Evolutionary conservation across 805 yeast species (phyloP), one percentile per base, ranked within the genome.

Genomic region (Kregervanrija fluxuum): DNA sequence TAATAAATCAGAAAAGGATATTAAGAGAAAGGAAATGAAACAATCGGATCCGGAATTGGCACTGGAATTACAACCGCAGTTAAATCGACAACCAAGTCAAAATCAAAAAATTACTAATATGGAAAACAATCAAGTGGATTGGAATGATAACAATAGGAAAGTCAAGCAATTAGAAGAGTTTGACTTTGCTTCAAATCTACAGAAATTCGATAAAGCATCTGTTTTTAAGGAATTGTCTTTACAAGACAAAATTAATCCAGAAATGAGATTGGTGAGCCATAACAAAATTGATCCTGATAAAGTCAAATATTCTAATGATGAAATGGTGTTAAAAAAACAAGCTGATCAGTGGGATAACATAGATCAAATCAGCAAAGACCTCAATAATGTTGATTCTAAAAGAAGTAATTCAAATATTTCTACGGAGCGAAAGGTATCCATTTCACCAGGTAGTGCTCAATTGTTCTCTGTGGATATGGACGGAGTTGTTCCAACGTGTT

Each of bases 171-270:
- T 71, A 44, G 73, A 69, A 16, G 96, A 88, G 50, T 90, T 90
- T 64, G 96, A 90, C 61, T 90, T 90, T 62, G 86, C 79, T 44
- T 81, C 86, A 11, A 86, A 85, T 57, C 70, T 90, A 50, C 82
- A 82, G 17, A 79, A 80, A 69, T 90, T 90, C 56, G 93, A 90
- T 61, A 90, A 90, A 61, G 68, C 72, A 47, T 71, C 80, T 5
- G 91, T 89, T 3, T 84, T 90, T 61, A 85, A 83, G 40, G 88
- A 87, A 57, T 74, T 90, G 55, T 79, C 78, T 41, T 71, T 71
- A 49, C 66, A 70, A 43, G 96, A 89, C 57, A 72, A 69, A 14
- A 70, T 78, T 13, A 77, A 73, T 35, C 81, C 82, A 1, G 67
- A 71, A 11, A 70, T 75, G 37, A 71, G 95, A 52, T 69, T 87